Base-by-base conservation (phyloP, 1,284 basidiomycete genomes). In the Fomitiporia mediterranea region DNA sequence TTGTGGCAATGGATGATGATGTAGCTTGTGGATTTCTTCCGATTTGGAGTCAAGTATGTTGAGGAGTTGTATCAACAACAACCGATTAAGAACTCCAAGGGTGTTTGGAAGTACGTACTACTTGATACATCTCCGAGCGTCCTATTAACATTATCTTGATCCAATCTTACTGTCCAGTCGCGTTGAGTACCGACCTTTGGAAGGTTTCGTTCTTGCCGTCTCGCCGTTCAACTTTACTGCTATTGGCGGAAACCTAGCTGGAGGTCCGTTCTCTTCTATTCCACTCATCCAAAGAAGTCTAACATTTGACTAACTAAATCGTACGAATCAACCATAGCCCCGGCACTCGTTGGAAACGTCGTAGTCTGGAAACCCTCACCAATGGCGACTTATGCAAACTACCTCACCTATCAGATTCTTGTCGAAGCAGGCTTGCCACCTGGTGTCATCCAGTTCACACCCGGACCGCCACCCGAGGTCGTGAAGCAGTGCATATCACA, bases 211-310 rank as follows among this genome's bases (percentile, higher is more conserved):
- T 30, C 82, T 99, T 51, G 96, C 97, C 13, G 90, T 99, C 40
- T 95, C 96, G 4, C 96, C 96, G 0, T 99, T 99, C 79, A 99
- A 99, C 79, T 99, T 98, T 69, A 97, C 95, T 48, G 94, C 94
- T 28, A 98, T 98, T 61, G 94, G 92, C 55, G 95, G 92, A 23
- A 98, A 98, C 72, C 86, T 98, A 39, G 84, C 83, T 3, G 87
- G 81, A 68, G 75, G 86, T 85, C 60, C 48, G 80, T 70, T 48
- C 51, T 13, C n/a, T 46, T 52, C n/a, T 42, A 15, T 21, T 17
- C 2, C 40, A 21, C 32, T 21, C 38, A 21, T 43, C n/a, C 39
- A 28, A n/a, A n/a, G n/a, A n/a, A n/a, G n/a, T n/a, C n/a, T 58
- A 13, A 39, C 43, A 50, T 55, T 28, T 43, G 46, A 25, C 17